These are phyloP conservation scores for Starmerella lactis-condensi DNA, from an alignment of 805 yeast genomes.

Conservation along the genomic window DNA sequence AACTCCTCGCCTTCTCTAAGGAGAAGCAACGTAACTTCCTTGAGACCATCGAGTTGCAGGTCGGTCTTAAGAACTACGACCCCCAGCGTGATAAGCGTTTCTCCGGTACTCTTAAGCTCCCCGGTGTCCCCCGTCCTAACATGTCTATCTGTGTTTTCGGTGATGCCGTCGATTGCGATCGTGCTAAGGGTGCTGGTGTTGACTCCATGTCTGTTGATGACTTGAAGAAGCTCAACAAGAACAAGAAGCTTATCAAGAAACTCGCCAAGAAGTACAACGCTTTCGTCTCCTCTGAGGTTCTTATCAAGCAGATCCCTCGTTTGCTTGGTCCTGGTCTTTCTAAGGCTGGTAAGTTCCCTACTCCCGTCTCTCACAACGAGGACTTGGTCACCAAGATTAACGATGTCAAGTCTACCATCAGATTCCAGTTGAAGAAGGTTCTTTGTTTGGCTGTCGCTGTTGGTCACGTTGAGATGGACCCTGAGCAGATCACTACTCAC, in stretches of 20 bases:
- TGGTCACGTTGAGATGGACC: slow-evolving; percentile 99
- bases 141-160: slow-evolving; percentile 99
- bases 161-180: slow-evolving; percentile 99
- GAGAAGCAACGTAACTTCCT: slow-evolving; percentile 99
- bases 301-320: slow-evolving; percentile 99
- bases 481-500: slow-evolving; percentile 89
- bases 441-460: slow-evolving; percentile 98
- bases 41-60: slow-evolving; percentile 99
- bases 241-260: slow-evolving; percentile 99
- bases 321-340: slow-evolving; percentile 99
- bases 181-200: slow-evolving; percentile 98
- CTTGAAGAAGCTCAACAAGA: slow-evolving; percentile 99
- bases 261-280: slow-evolving; percentile 99
- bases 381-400: slow-evolving; percentile 88
- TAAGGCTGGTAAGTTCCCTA: slow-evolving; percentile 99
- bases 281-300: slow-evolving; percentile 96
- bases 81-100: slow-evolving; percentile 99
- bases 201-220: slow-evolving; percentile 99
- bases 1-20: slow-evolving; percentile 72
- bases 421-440: slow-evolving; percentile 99
- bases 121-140: slow-evolving; percentile 99
- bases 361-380: slow-evolving; percentile 99
- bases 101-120: slow-evolving; percentile 98
- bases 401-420: slow-evolving; percentile 98
- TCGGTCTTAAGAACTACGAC: slow-evolving; percentile 99